Percentiles rank a stretch among this genome's conserved stretches.
Conservation (phyloP, 2,329 filamentous ascomycete genomes). For the Aspergillus bombycis region DNA sequence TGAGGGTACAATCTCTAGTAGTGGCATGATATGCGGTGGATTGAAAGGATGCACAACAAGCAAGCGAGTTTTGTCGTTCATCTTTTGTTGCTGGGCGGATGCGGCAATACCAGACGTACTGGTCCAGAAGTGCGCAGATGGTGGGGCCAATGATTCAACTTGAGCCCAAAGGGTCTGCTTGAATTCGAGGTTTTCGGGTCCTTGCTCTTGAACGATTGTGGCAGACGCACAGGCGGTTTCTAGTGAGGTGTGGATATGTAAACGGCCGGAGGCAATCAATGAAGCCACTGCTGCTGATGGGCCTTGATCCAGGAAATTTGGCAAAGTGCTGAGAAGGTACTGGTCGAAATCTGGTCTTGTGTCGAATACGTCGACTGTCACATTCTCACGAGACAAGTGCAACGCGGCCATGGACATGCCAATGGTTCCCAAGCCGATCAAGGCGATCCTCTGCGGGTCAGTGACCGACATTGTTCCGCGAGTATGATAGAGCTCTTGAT, state of each 20-base stretch:
- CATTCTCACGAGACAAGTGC: constrained; percentile 25
- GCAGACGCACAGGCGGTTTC: constrained; percentile 36
- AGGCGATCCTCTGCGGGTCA: constrained; percentile 32
- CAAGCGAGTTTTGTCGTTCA: constrained; percentile 50
- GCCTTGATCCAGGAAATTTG: constrained; percentile 14
- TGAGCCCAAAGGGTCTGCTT: constrained; percentile 57
- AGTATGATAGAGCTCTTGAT: background rate
- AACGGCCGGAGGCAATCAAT: constrained; percentile 20
- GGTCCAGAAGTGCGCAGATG: constrained; percentile 57
- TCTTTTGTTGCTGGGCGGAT: constrained; percentile 49
- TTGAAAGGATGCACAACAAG: constrained; percentile 65
- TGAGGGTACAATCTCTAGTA: constrained; percentile 61
- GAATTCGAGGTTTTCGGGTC: constrained; percentile 57
- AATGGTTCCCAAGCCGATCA: constrained; percentile 52
- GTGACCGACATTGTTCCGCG: constrained; percentile 15
- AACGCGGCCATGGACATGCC: constrained; percentile 59
- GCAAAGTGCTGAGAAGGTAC: constrained; percentile 45
- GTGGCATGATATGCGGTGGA: constrained; percentile 64
- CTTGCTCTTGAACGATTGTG: constrained; percentile 62
- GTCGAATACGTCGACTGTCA: constrained; percentile 53
- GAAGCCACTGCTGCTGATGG: constrained; percentile 3
- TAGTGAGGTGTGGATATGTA: constrained; percentile 20
- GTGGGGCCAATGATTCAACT: constrained; percentile 51
- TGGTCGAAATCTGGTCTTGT: constrained; percentile 51
- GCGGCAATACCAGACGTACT: constrained; percentile 62